Conservation (phyloP, 2,329 filamentous ascomycete genomes). For the Diaporthe nobilis region DNA sequence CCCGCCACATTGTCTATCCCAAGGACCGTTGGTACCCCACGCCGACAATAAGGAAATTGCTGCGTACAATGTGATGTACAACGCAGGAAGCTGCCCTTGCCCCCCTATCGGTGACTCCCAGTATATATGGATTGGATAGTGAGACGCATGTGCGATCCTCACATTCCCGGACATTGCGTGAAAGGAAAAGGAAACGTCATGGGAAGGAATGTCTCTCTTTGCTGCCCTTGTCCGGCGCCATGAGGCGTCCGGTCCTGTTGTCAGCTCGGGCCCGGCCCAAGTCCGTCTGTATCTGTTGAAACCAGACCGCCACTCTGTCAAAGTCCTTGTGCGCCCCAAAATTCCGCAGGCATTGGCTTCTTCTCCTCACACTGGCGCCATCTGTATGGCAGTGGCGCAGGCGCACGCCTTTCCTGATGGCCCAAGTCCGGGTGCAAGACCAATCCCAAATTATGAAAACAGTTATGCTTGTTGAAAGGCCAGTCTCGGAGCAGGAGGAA, state of each 20-base stretch:
- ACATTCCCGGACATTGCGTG: background rate
- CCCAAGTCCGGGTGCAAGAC: background rate
- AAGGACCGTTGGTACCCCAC: slow-evolving; percentile 1
- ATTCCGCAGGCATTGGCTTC: background rate
- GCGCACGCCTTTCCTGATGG: background rate
- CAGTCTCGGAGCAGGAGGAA: background rate
- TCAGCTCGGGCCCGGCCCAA: slow-evolving; percentile 26
- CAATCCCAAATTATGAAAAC: background rate
- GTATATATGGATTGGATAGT: background rate
- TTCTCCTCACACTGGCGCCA: background rate
- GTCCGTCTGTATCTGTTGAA: slow-evolving; percentile 32
- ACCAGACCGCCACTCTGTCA: slow-evolving; percentile 29
- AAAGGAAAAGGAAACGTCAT: background rate
- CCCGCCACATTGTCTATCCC: slow-evolving; percentile 17
- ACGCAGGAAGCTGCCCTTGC: slow-evolving; percentile 21
- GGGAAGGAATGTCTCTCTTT: slow-evolving; percentile 21
- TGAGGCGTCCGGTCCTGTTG: background rate
- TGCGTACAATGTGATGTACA: slow-evolving; percentile 29
- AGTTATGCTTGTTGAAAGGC: slow-evolving; percentile 6
- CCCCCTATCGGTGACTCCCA: background rate
- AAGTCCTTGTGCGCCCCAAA: background rate
- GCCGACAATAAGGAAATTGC: slow-evolving; percentile 14
- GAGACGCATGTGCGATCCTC: background rate
- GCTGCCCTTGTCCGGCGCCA: slow-evolving; percentile 25
- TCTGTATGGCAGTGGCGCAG: background rate